Evolutionary conservation across 2,329 filamentous ascomycete species (phyloP), one percentile per base, ranked within the genome.

Genomic region (Curvularia sp.): DNA sequence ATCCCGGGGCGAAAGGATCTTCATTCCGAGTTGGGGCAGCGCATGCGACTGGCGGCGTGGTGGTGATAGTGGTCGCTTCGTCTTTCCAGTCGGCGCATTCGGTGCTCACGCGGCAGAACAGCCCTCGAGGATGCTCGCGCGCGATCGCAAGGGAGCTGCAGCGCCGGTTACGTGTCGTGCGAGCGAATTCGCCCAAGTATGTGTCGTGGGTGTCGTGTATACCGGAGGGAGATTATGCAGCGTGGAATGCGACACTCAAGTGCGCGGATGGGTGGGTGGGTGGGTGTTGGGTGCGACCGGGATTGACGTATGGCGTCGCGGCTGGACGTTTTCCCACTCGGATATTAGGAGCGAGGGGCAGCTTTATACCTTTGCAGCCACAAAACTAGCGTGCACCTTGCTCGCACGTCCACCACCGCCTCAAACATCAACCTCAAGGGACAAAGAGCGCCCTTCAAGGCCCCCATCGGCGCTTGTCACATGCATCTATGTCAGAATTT

Each of bases 1-100:
- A 78, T 75, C 75, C 60, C 75, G 72, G 61, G 81, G 79, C 49
- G 82, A 83, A 73, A 71, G 70, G 67, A 84, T 76, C 76, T 80
- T 80, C 82, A 84, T 83, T 72, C 70, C 74, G 70, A 57, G 58
- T 53, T 59, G 63, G 53, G 66, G 64, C 65, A 63, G 68, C 70
- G 67, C 75, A 75, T 74, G 73, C 69, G 68, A 66, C 57, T 58
- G 49, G 60, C 52, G 58, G 48, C 31, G 59, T 60, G 30, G 54
- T 59, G 56, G 55, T 58, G 61, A 57, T 57, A 61, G 63, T 52
- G 59, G 67, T 60, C 66, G 72, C 69, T 70, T 72, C 63, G 71
- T 68, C 63, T 49, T 62, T 46, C 57, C 48, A 62, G 54, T 63
- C 53, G 68, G 71, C 73, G 73, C 74, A 75, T 76, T 67, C 73